A percentile compares a stretch with the other conserved stretches of the same genome.
These are phyloP conservation scores for Pisolithus microcarpus DNA, from an alignment of 768 basidiomycete genomes.

Conservation along the genomic window DNA sequence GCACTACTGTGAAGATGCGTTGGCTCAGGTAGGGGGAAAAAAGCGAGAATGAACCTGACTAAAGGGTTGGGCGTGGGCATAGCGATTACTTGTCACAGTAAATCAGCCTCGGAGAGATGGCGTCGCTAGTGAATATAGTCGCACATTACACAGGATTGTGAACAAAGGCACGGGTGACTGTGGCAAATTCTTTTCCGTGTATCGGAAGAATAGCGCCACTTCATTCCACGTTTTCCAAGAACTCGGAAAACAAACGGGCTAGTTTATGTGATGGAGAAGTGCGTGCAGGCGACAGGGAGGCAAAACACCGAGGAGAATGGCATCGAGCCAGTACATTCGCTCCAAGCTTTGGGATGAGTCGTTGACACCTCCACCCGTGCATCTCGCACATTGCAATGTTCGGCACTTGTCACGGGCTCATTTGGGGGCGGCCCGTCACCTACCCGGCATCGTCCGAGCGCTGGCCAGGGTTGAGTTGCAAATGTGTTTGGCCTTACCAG, in stretches of 20 bases:
- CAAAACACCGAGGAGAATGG: no score
- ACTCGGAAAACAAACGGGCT: no score
- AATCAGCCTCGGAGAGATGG: background rate
- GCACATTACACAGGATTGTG: background rate
- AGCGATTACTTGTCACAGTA: background rate
- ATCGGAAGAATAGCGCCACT: no score
- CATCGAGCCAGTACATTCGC: no score
- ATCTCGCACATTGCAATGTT: no score
- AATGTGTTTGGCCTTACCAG: background rate
- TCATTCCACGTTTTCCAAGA: no score
- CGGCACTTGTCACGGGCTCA: background rate
- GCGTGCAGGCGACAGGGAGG: no score
- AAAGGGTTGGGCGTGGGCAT: background rate
- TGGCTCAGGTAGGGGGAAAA: background rate
- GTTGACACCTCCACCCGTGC: background rate
- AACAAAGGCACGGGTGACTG: background rate
- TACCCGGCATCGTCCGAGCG: background rate
- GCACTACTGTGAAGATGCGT: background rate
- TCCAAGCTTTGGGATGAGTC: background rate
- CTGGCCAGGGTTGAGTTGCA: background rate
- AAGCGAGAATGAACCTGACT: background rate
- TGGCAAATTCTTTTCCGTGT: no score
- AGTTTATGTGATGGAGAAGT: no score
- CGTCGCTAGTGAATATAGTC: background rate
- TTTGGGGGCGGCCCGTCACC: background rate